A percentile compares a stretch with the other conserved stretches of the same genome.
Conservation (phyloP, 768 basidiomycete species). For the Pisolithus albus region DNA sequence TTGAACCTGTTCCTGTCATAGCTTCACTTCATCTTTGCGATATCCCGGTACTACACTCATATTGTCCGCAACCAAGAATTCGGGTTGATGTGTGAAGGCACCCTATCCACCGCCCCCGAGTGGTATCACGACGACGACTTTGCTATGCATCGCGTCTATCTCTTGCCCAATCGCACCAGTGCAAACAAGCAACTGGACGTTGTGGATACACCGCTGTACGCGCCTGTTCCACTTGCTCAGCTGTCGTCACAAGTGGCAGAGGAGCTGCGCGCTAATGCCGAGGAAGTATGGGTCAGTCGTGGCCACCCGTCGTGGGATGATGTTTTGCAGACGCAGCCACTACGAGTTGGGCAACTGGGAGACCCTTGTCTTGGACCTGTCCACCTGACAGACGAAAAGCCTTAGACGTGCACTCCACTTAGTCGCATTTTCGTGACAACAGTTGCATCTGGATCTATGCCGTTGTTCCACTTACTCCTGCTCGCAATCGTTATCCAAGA, state of each 20-base stretch:
- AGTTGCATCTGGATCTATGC: background rate
- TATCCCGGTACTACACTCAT: conserved; percentile 58
- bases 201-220: conserved; percentile 41
- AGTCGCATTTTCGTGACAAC: too few relatives aligned
- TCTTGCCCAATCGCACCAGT: conserved; percentile 37
- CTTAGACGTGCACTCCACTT: background rate
- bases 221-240: conserved; percentile 55
- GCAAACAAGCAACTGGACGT: conserved; percentile 3
- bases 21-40: conserved; percentile 72
- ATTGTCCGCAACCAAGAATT: conserved; percentile 38
- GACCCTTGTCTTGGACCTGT: background rate
- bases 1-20: conserved; percentile 17
- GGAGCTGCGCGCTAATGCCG: conserved; percentile 46
- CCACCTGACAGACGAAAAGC: conserved; percentile 1
- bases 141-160: conserved; percentile 53
- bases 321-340: background rate
- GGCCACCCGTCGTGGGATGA: conserved; percentile 8
- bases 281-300: conserved; percentile 58
- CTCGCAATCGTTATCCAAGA: background rate
- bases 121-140: conserved; percentile 17
- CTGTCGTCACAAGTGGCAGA: conserved; percentile 48
- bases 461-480: background rate
- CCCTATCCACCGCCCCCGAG: conserved; percentile 9
- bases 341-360: background rate
- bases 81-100: conserved; percentile 11